phyloP scores from a whole-genome alignment of 2,329 filamentous ascomycete species.

The Hypoxylon sp. region DNA sequence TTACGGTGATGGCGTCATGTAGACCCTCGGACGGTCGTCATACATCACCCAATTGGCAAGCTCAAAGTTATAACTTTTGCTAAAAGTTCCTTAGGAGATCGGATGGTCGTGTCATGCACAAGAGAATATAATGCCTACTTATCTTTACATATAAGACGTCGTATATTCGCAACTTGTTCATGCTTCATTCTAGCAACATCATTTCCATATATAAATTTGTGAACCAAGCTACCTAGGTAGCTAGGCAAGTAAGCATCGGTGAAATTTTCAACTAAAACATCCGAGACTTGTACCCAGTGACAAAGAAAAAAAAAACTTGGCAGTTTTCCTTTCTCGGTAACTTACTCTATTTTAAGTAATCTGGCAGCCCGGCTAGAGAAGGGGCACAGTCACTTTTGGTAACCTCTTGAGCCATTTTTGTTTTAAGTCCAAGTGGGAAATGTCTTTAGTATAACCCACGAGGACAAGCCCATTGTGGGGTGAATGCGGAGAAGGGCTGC shows the following conservation, averaged over 20 bases:
- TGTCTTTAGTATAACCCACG: conserved; percentile 9
- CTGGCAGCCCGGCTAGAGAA: neutral
- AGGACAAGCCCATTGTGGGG: conserved; percentile 25
- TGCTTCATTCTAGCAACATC: neutral
- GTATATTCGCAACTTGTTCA: neutral
- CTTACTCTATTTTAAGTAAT: neutral
- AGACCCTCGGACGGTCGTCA: neutral
- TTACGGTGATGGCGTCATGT: neutral
- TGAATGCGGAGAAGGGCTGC: conserved; percentile 40
- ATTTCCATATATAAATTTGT: neutral
- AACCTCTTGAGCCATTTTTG: conserved; percentile 1
- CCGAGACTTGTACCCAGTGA: neutral
- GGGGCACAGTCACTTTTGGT: neutral
- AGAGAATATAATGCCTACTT: neutral
- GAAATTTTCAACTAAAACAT: neutral
- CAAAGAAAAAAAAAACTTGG: neutral
- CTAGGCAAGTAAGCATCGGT: neutral
- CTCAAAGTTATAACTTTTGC: neutral
- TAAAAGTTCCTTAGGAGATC: neutral
- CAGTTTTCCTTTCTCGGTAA: neutral
- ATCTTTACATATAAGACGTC: neutral
- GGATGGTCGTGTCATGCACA: neutral
- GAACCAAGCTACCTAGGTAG: neutral
- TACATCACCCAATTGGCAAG: neutral
- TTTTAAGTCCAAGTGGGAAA: neutral